Conservation (phyloP, 768 basidiomycete genomes). For the Clathrus columnatus region DNA sequence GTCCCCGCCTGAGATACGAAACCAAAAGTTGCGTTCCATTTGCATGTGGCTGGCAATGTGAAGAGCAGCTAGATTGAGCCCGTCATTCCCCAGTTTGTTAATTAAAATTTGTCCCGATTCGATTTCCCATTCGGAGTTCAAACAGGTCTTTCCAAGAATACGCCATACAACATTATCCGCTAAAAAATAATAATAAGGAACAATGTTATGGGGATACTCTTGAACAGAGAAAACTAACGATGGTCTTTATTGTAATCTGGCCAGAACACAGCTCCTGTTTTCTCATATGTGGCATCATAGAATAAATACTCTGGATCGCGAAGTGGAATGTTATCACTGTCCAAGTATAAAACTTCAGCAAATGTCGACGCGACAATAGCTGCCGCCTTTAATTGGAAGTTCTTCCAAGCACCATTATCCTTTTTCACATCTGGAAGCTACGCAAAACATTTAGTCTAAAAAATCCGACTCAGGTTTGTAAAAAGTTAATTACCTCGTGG, state of each 20-base stretch:
- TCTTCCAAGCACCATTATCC: slow-evolving; percentile 19
- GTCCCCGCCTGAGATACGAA: slow-evolving; percentile 26
- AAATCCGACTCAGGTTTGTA: background rate
- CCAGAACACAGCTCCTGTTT: slow-evolving; percentile 30
- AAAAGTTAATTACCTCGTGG: slow-evolving; percentile 13
- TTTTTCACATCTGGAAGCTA: slow-evolving; percentile 4
- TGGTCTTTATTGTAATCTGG: slow-evolving; percentile 34
- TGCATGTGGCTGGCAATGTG: slow-evolving; percentile 28
- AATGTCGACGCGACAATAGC: slow-evolving; percentile 27
- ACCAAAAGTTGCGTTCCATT: slow-evolving; percentile 31
- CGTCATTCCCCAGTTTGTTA: slow-evolving; percentile 30
- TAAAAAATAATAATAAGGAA: background rate
- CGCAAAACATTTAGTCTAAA: background rate
- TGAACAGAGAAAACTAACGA: slow-evolving; percentile 6
- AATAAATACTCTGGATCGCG: slow-evolving; percentile 30
- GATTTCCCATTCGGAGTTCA: slow-evolving; percentile 27
- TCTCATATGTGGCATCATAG: slow-evolving; percentile 21
- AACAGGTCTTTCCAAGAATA: slow-evolving; percentile 24
- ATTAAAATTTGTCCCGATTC: slow-evolving; percentile 33
- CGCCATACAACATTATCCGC: slow-evolving; percentile 35
- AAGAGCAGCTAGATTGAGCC: slow-evolving; percentile 31
- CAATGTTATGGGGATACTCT: background rate
- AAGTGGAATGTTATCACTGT: slow-evolving; percentile 31
- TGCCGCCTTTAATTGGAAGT: slow-evolving; percentile 27
- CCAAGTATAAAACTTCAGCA: slow-evolving; percentile 30